phyloP scores from a whole-genome alignment of 2,329 filamentous ascomycete genomes.

The Microthyrium microscopicum region DNA sequence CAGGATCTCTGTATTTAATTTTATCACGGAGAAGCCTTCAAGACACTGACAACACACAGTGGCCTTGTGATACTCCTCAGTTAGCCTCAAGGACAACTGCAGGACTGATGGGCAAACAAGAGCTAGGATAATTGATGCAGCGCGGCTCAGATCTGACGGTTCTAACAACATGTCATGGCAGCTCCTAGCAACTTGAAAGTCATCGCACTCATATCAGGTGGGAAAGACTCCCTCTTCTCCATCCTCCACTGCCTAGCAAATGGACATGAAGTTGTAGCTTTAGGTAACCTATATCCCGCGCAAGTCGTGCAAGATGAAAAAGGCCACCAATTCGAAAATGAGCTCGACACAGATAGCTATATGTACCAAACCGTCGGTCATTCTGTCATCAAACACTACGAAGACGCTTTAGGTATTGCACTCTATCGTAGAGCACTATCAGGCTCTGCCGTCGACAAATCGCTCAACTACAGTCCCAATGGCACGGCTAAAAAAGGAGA shows the following conservation, averaged over 20 bases:
- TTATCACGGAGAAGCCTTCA: too few species aligned
- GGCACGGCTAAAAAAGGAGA: constrained; percentile 27
- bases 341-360: constrained; percentile 77
- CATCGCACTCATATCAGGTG: constrained; percentile 84
- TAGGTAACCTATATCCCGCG: constrained; percentile 71
- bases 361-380: constrained; percentile 99
- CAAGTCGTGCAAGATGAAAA: constrained; percentile 18
- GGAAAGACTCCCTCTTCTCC: constrained; percentile 93
- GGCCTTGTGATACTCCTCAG: too few species aligned
- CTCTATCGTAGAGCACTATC: constrained; percentile 66
- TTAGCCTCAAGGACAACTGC: too few species aligned
- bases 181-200: constrained; percentile 27
- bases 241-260: constrained; percentile 78
- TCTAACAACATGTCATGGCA: too few species aligned
- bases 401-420: constrained; percentile 59
- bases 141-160: too few species aligned
- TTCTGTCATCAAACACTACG: constrained; percentile 70
- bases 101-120: too few species aligned
- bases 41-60: too few species aligned
- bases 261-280: constrained; percentile 68
- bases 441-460: constrained; percentile 53
- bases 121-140: too few species aligned
- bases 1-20: too few species aligned
- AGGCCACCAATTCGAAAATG: constrained; percentile 25
- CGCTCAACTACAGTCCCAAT: constrained; percentile 45